Conservation (phyloP, 2,329 filamentous ascomycete genomes). For the Cladophialophora carrionii region DNA sequence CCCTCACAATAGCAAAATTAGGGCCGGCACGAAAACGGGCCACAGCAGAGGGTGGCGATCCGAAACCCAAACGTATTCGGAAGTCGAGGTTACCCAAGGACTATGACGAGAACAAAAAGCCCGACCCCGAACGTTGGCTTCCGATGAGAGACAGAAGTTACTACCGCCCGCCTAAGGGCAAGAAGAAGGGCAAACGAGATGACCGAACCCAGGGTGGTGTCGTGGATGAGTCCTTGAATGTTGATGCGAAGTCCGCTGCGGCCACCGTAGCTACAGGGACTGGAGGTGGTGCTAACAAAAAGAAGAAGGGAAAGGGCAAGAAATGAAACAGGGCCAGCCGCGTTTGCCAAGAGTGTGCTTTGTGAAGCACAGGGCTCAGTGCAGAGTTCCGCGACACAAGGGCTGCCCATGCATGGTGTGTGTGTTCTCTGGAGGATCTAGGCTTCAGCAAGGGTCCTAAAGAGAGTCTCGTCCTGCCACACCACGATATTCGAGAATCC, state of each 20-base stretch:
- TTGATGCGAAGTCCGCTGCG: constrained; percentile 51
- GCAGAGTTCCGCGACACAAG: background rate
- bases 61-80: constrained; percentile 49
- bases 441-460: background rate
- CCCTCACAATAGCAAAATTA: constrained; percentile 38
- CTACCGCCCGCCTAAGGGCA: constrained; percentile 81
- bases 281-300: constrained; percentile 49
- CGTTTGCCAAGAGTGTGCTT: background rate
- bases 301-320: constrained; percentile 58
- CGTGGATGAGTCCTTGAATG: constrained; percentile 69
- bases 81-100: constrained; percentile 55
- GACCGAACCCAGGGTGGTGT: constrained; percentile 84
- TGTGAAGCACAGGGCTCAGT: background rate
- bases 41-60: constrained; percentile 42
- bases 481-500: too few relatives aligned
- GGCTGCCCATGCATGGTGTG: background rate
- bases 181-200: constrained; percentile 84
- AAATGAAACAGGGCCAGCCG: constrained; percentile 39
- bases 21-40: constrained; percentile 47
- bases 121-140: constrained; percentile 91
- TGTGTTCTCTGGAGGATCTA: background rate
- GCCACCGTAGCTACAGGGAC: constrained; percentile 41
- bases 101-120: constrained; percentile 67
- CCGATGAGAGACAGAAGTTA: constrained; percentile 85
- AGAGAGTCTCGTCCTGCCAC: background rate